Evolutionary conservation across 2,329 filamentous ascomycete species (phyloP).

Genomic region (Orbilia ellipsospora): DNA sequence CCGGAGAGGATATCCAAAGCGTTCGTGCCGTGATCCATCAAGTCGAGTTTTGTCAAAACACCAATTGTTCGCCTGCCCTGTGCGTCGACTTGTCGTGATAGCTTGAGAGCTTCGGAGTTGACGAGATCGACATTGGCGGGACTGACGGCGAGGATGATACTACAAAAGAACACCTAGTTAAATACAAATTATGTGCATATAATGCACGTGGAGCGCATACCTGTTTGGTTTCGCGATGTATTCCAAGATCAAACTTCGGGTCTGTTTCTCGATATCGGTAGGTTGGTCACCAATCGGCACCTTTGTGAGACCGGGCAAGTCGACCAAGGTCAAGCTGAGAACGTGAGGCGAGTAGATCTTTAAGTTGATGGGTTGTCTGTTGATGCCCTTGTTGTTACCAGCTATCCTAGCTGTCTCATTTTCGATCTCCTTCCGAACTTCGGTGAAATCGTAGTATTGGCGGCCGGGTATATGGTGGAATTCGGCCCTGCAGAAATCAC

Average conservation of each 20-base stretch:
- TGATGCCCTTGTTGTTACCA: constrained; percentile 98
- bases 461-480: constrained; percentile 94
- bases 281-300: constrained; percentile 98
- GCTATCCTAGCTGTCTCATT: constrained; percentile 94
- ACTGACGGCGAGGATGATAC: constrained; percentile 94
- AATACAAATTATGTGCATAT: not conserved
- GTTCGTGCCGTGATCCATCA: constrained; percentile 99
- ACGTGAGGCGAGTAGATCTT: constrained; percentile 99
- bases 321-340: constrained; percentile 93
- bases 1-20: constrained; percentile 97
- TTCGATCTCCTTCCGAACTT: constrained; percentile 96
- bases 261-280: constrained; percentile 98
- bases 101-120: constrained; percentile 96
- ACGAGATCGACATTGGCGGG: constrained; percentile 98
- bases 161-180: constrained; percentile 61
- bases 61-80: constrained; percentile 95
- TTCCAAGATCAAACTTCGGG: constrained; percentile 92
- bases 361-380: constrained; percentile 94
- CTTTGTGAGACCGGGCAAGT: constrained; percentile 95
- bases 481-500: constrained; percentile 80
- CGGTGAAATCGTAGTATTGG: constrained; percentile 87
- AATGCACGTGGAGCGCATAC: constrained; percentile 4
- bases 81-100: constrained; percentile 95
- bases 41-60: constrained; percentile 93
- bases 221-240: constrained; percentile 97